phyloP scores from a whole-genome alignment of 2,329 filamentous ascomycete species.

The Ophiosphaerella herpotricha region DNA sequence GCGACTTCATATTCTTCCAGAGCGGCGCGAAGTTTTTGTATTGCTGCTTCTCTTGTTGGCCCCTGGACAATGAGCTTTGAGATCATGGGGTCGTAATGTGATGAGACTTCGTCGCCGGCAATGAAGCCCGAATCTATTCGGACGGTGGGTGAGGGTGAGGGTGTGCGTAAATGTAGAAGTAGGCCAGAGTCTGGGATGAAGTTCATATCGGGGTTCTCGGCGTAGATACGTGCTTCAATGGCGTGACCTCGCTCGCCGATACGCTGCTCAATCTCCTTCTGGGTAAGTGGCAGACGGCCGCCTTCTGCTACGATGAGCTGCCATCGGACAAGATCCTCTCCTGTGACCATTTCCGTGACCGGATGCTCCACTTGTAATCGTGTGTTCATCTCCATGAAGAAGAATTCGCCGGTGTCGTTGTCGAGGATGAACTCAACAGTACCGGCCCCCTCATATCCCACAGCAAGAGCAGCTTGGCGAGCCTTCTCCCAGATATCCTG shows the following conservation, averaged over 20 bases:
- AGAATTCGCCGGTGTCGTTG: slow-evolving; percentile 68
- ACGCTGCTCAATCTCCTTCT: slow-evolving; percentile 67
- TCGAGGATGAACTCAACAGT: slow-evolving; percentile 73
- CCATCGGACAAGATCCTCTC: slow-evolving; percentile 87
- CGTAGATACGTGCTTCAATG: slow-evolving; percentile 95
- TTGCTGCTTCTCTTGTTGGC: slow-evolving; percentile 74
- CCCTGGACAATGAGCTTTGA: slow-evolving; percentile 94
- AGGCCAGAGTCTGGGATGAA: slow-evolving; percentile 94
- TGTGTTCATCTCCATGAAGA: slow-evolving; percentile 77
- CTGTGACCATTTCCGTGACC: slow-evolving; percentile 81
- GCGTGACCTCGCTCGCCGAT: slow-evolving; percentile 81
- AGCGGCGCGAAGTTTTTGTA: slow-evolving; percentile 79
- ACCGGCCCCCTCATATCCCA: slow-evolving; percentile 68
- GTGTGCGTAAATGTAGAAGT: slow-evolving; percentile 80
- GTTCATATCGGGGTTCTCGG: slow-evolving; percentile 87
- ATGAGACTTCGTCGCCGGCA: slow-evolving; percentile 87
- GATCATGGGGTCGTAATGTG: slow-evolving; percentile 98
- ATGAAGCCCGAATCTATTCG: slow-evolving; percentile 94
- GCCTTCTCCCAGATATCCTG: slow-evolving; percentile 70
- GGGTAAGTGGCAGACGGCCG: slow-evolving; percentile 67
- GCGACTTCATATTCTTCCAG: slow-evolving; percentile 90
- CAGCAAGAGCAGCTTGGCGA: slow-evolving; percentile 64
- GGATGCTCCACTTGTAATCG: slow-evolving; percentile 96
- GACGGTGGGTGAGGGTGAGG: slow-evolving; percentile 69
- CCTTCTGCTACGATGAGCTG: slow-evolving; percentile 85